Conservation (phyloP, 208 protist genomes). For the Plasmodiophora brassicae region DNA sequence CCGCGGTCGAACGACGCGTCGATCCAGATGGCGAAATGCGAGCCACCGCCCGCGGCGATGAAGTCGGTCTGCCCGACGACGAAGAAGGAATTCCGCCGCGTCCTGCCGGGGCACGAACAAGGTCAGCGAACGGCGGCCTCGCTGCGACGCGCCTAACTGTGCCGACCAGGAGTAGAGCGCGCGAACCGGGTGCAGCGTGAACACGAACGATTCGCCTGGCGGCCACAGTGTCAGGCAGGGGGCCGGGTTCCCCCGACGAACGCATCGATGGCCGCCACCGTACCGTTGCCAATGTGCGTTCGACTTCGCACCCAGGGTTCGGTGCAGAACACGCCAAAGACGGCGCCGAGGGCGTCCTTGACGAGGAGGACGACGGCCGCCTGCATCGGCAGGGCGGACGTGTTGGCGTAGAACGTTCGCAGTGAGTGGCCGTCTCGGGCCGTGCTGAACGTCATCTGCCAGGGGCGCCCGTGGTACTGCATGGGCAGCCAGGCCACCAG, state of each 20-base stretch:
- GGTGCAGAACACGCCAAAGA: neutral
- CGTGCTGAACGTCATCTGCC: too few species aligned
- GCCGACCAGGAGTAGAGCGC: neutral
- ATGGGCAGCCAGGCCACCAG: too few species aligned
- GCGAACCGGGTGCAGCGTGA: neutral
- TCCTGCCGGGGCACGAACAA: neutral
- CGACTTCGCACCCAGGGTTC: neutral
- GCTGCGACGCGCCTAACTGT: neutral
- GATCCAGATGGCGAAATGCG: neutral
- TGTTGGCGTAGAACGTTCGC: too few species aligned
- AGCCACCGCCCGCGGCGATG: neutral
- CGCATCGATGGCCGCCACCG: neutral
- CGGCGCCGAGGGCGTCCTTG: neutral
- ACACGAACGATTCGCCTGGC: neutral
- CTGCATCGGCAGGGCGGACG: too few species aligned
- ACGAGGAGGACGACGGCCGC: too few species aligned
- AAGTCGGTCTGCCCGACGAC: neutral
- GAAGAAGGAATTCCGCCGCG: neutral
- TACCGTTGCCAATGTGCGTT: constrained; percentile 18
- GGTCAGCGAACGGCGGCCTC: neutral
- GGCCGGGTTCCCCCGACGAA: neutral
- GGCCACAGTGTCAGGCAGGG: neutral
- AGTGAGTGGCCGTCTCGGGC: too few species aligned
- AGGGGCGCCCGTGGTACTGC: too few species aligned
- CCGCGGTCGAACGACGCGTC: neutral